Evolutionary conservation across 1,284 basidiomycete species (phyloP), one percentile per base, ranked within the genome.

Genomic region (Nidula niveotomentosa): DNA sequence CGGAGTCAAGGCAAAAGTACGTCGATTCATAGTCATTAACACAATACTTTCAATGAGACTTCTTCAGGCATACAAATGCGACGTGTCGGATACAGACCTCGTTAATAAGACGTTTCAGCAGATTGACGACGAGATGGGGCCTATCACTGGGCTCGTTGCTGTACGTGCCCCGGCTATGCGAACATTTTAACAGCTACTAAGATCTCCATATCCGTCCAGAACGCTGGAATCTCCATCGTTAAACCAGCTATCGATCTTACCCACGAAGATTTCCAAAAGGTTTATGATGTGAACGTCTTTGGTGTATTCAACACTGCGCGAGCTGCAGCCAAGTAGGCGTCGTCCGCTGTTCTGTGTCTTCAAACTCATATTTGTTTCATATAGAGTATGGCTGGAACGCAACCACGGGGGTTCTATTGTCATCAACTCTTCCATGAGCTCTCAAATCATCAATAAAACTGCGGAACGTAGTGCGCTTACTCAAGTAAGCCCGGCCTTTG

Each of bases 241-340:
- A 74, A 74, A 57, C 69, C 72, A 1, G 73, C 72, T 2, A 51
- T 71, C 10, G 70, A 74, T 0, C 62, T 75, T n/a, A 70, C 67
- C 2, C 60, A 69, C 36, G 64, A 67, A 1, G 70, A 73, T 49
- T 73, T 72, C 60, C 61, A 62, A 9, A 58, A 58, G 5, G 64
- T 73, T 2, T 73, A 69, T 52, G 63, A 67, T 37, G 65, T 69
- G 30, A 73, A 72, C 43, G 71, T 73, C 10, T 75, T 69, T 53
- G 73, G 73, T 2, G 73, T 74, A 6, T 74, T 74, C 58, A 74
- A 74, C 37, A 69, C 67, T 6, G 65, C 70, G n/a, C 68, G 70
- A 12, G 72, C 72, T 4, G 64, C 65, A 13, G 69, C 71, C 4
- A 69, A 69, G 72, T 72, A 58, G 18, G 67, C 10, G 1, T 50